Evolutionary conservation across 225 moss, liverwort and hornwort species (phyloP), one percentile per base, ranked within the genome.

Genomic region (Physcomitrellopsis africana): DNA sequence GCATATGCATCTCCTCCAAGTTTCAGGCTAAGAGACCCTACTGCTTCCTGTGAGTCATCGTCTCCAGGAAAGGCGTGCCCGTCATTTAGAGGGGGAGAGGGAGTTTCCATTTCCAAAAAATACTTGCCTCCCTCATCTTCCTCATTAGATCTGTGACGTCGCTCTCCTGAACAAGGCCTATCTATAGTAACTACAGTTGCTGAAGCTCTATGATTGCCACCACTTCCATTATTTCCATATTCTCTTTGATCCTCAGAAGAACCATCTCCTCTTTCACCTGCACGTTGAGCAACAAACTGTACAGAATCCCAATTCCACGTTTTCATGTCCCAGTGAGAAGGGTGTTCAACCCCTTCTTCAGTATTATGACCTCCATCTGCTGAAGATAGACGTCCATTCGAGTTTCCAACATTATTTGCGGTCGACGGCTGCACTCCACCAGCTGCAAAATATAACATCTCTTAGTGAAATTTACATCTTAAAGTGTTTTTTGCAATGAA

Each of bases 1-100:
- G 86, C 82, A 72, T 89, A 92, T 37, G 89, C 77, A 37, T 85
- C 85, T 47, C 83, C 91, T 45, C 89, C 91, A 17, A 92, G 60
- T 74, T 89, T 92, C 43, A 92, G 83, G 75, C 86, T 85, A 32
- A 92, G 77, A 2, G 82, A 81, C 53, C 82, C 78, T 62, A 81
- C 85, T 19, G 83, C 91, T 63, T 92, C 91, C 12, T 85, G 86
- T 74, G 91, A 89, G 8, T 84, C 84, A 24, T 80, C 84, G 63
- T 92, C 87, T 23, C 85, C 67, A 15, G 85, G 53, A 17, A 85
- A 82, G 82, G 54, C 81, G 43, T 62, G 78, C 74, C 51, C 72
- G 70, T 49, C 86, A 79, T 32, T 77, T n/a, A 46, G 27, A 59
- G 59, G 77, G n/a, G 68, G 78, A 57, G 53, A 79, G 69, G 42